These are phyloP conservation scores for Psilocybe sp. DNA, from an alignment of 768 basidiomycete species.

Conservation along the genomic window DNA sequence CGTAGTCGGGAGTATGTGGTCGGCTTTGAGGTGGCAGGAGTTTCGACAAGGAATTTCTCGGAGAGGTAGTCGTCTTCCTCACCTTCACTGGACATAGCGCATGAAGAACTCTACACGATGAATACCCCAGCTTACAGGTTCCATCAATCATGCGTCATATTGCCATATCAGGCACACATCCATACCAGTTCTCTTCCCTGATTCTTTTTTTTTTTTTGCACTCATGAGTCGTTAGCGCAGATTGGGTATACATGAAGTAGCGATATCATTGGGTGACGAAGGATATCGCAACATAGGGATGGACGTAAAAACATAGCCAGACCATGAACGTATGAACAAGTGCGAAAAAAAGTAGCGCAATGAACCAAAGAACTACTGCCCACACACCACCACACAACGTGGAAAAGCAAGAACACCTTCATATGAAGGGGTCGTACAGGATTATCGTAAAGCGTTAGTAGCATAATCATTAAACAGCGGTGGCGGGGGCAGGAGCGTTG, in stretches of 20 bases:
- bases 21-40: slow-evolving; percentile 33
- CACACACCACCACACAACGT: slow-evolving; percentile 19
- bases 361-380: slow-evolving; percentile 17
- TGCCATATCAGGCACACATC: background rate
- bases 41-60: slow-evolving; percentile 71
- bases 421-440: slow-evolving; percentile 17
- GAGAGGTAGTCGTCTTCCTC: slow-evolving; percentile 88
- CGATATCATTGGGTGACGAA: slow-evolving; percentile 26
- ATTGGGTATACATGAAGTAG: slow-evolving; percentile 8
- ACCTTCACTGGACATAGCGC: slow-evolving; percentile 56
- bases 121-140: slow-evolving; percentile 14
- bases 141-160: slow-evolving; percentile 7
- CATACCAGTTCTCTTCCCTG: background rate
- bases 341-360: slow-evolving; percentile 17
- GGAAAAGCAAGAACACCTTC: slow-evolving; percentile 17
- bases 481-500: slow-evolving; percentile 20
- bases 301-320: slow-evolving; percentile 42
- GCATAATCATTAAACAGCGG: slow-evolving; percentile 26
- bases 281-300: slow-evolving; percentile 26
- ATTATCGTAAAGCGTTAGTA: slow-evolving; percentile 18
- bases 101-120: slow-evolving; percentile 4
- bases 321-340: slow-evolving; percentile 33
- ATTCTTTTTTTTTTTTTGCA: background rate
- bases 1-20: slow-evolving; percentile 73
- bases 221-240: background rate